Evolutionary conservation across 345 rosid genomes (phyloP).

Genomic region (Citrus inodora): DNA sequence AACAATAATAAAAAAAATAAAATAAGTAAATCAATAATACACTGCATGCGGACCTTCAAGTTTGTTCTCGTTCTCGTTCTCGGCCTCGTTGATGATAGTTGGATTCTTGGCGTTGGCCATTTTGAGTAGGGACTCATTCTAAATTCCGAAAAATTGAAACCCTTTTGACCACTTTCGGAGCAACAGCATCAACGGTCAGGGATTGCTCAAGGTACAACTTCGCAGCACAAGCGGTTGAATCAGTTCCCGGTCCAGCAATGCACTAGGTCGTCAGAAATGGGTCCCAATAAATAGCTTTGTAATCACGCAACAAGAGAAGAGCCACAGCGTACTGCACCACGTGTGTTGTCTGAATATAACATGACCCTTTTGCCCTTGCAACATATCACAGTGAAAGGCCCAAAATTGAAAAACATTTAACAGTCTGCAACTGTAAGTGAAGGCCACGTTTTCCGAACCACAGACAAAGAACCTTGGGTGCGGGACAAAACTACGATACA

Average conservation of each 20-base stretch:
- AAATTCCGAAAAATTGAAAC: neutral
- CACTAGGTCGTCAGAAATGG: neutral
- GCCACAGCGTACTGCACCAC: neutral
- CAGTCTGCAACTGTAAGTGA: neutral
- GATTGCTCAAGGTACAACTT: conserved; percentile 7
- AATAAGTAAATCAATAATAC: too few relatives aligned
- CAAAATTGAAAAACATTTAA: neutral
- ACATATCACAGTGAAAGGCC: neutral
- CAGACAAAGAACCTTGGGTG: conserved; percentile 5
- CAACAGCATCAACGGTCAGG: conserved; percentile 35
- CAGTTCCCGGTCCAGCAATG: neutral
- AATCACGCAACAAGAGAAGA: neutral
- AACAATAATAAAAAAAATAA: too few relatives aligned
- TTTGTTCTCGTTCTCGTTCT: too few relatives aligned
- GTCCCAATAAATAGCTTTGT: conserved; percentile 10
- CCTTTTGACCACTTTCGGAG: conserved; percentile 8
- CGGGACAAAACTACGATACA: too few relatives aligned
- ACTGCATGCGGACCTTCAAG: neutral
- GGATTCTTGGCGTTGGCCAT: neutral
- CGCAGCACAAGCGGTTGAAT: conserved; percentile 7
- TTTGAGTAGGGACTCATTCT: neutral
- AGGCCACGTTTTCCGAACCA: neutral
- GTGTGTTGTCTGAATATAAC: conserved; percentile 7
- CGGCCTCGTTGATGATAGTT: neutral
- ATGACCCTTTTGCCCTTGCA: neutral